Base-by-base conservation (phyloP, 331 rosid genomes). In the Quercus phellos region DNA sequence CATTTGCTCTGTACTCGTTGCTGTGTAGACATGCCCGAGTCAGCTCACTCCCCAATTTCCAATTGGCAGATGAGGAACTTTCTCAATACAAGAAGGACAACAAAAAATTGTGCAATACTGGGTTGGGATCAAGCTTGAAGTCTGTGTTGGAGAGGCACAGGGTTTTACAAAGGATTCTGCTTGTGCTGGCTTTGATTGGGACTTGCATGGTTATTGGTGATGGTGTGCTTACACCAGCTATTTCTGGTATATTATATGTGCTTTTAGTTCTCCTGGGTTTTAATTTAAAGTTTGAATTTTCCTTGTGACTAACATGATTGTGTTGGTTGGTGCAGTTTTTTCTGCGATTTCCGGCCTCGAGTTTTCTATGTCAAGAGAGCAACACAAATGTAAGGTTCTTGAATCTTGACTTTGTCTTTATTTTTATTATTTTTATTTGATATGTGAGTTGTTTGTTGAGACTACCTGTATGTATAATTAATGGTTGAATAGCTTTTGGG, bases 331-430 rank as follows among this genome's bases (percentile, higher is more conserved):
- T 89, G 87, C 93, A 95, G 99, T 95, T 70, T 86, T 95, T 83
- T 95, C 99, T 38, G 99, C 99, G 27, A 90, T 95, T 81, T 95
- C 99, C n/a, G 99, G 98, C 34, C 87, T 93, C 18, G 99, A 95
- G 88, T 86, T 89, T 90, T 90, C 97, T 51, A 81, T 93, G 91
- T 82, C 93, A 56, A 85, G 83, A 77, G 89, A 90, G 86, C 93
- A 89, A 74, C 97, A 92, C 73, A 74, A 78, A 43, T 92, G 98
- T 95, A 87, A 85, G 93, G 83, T 80, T 59, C 67, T 19, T 30
- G 34, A 51, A 17, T 12, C 35, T 68, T 12, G 34, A 21, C 59
- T 9, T 56, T 38, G 43, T 42, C 74, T 16, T 35, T 5, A 19
- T 19, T 30, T 50, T 54, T 34, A 21, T 35, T 5, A 19, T 19